Conservation (phyloP, 352 stramenopile genomes). For the Phytophthora lateralis region DNA sequence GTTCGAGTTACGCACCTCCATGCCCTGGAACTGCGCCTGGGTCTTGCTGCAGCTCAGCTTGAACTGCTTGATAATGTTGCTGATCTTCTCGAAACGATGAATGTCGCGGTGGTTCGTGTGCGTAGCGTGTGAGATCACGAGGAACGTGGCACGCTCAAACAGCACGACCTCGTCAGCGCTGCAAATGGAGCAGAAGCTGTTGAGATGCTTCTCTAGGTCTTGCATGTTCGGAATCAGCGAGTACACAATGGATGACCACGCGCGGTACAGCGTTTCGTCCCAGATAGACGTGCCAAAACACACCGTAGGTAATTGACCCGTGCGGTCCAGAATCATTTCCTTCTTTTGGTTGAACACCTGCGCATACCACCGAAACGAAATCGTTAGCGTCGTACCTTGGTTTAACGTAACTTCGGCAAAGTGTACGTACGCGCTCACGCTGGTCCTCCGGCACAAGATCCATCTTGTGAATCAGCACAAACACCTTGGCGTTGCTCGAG, state of each 20-base stretch:
- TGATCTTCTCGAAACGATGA: constrained; percentile 99
- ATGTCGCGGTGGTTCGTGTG: constrained; percentile 94
- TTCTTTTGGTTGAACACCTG: constrained; percentile 96
- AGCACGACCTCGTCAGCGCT: constrained; percentile 97
- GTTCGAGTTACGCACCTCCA: constrained; percentile 97
- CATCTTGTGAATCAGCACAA: constrained; percentile 99
- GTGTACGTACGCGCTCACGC: constrained; percentile 67
- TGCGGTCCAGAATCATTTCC: constrained; percentile 92
- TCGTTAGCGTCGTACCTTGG: neutral
- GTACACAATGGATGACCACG: constrained; percentile 99
- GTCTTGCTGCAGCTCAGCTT: constrained; percentile 99
- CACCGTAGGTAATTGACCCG: constrained; percentile 85
- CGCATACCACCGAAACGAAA: constrained; percentile 15
- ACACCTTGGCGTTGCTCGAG: constrained; percentile 98
- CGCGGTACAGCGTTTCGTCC: constrained; percentile 99
- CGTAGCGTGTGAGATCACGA: constrained; percentile 97
- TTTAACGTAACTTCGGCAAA: neutral
- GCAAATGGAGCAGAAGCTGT: constrained; percentile 97
- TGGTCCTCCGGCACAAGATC: constrained; percentile 94
- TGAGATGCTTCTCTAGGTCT: constrained; percentile 94
- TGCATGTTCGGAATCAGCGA: constrained; percentile 99
- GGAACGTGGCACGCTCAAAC: constrained; percentile 98
- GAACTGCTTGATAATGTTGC: constrained; percentile 99
- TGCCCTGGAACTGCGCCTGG: constrained; percentile 97
- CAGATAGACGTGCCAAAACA: constrained; percentile 99